Conservation (phyloP, 148 eudicot genomes). For the Camellia japonica region DNA sequence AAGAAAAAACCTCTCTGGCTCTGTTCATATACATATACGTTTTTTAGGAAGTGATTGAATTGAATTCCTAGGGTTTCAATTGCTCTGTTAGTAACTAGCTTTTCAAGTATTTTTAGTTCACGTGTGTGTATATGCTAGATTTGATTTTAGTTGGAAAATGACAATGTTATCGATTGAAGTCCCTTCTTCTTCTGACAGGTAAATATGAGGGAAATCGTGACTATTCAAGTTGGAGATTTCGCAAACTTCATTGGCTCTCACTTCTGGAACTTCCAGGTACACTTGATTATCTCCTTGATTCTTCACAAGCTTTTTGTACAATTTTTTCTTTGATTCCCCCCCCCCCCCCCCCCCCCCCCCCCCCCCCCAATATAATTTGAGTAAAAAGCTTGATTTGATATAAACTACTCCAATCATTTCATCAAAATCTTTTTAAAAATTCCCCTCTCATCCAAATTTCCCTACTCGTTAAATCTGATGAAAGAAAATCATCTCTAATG, state of each 20-base stretch:
- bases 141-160: not conserved
- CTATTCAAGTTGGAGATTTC: conserved; percentile 74
- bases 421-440: no score
- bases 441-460: no score
- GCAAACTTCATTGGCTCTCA: conserved; percentile 92
- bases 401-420: no score
- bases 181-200: conserved; percentile 11
- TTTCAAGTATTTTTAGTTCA: not conserved
- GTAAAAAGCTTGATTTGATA: no score
- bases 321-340: not conserved
- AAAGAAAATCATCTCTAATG: no score
- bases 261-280: conserved; percentile 97
- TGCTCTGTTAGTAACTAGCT: not conserved
- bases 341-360: no score
- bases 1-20: not conserved
- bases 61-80: not conserved
- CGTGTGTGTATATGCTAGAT: no score
- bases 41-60: not conserved
- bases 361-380: not conserved
- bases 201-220: conserved; percentile 72
- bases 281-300: not conserved
- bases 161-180: not conserved
- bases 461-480: no score
- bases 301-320: not conserved
- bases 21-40: not conserved